These are phyloP conservation scores for Nicotiana paniculata DNA, from an alignment of 257 asterid species.

Conservation along the genomic window DNA sequence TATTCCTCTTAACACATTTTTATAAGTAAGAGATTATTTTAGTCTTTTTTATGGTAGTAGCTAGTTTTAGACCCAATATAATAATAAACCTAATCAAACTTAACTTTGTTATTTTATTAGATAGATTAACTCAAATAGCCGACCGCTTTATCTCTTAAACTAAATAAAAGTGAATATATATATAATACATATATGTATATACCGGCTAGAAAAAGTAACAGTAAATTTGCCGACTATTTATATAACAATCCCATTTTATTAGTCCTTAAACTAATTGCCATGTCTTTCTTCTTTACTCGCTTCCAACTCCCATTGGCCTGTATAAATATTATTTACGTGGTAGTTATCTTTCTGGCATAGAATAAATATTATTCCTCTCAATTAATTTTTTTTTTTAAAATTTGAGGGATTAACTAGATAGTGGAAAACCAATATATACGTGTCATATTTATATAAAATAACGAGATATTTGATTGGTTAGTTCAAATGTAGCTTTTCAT, in stretches of 20 bases:
- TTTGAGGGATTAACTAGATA: not conserved
- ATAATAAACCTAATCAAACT: not conserved
- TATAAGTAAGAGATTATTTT: not conserved
- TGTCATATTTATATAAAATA: not conserved
- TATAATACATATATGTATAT: no score
- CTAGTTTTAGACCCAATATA: not conserved
- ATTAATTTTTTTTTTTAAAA: not conserved
- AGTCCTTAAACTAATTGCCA: not conserved
- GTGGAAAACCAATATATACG: not conserved
- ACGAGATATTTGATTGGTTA: not conserved
- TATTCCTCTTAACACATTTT: not conserved
- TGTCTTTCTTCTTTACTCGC: not conserved
- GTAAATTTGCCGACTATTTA: no score
- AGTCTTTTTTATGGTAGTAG: not conserved
- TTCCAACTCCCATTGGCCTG: not conserved
- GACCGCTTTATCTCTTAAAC: no score
- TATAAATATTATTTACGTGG: not conserved
- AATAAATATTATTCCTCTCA: not conserved
- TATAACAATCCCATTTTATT: not conserved
- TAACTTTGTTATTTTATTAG: not conserved
- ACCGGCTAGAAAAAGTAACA: no score
- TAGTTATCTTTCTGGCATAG: not conserved
- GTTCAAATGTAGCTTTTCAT: slow-evolving; percentile 5
- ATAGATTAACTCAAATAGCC: no score
- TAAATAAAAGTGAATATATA: no score